A percentile compares a stretch with the other conserved stretches of the same genome.
phyloP scores from a whole-genome alignment of 345 rosid genomes.

The Gynandropsis gynandra region DNA sequence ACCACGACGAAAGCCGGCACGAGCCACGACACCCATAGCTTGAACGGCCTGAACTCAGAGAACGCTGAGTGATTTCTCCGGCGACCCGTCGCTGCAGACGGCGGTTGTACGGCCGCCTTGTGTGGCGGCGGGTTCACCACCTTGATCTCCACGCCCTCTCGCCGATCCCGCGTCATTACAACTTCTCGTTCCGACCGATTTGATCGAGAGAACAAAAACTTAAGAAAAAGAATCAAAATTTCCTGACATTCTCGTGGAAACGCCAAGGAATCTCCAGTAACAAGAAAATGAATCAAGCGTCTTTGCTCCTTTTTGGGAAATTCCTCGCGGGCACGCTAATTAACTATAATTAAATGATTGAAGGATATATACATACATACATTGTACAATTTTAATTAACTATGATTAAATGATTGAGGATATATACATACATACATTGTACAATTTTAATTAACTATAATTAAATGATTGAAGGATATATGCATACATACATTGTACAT shows the following conservation, averaged over 20 bases:
- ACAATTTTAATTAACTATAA: conserved; percentile 24
- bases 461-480: not conserved
- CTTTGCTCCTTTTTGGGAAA: conserved; percentile 25
- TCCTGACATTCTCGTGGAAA: conserved; percentile 25
- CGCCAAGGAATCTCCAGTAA: conserved; percentile 7
- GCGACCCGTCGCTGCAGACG: conserved; percentile 10
- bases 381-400: too few species aligned
- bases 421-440: too few species aligned
- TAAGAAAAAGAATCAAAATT: conserved; percentile 16
- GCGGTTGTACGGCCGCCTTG: conserved; percentile 11
- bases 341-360: conserved; percentile 3
- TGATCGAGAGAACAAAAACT: not conserved
- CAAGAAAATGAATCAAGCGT: conserved; percentile 27
- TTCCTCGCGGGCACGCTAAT: conserved; percentile 27
- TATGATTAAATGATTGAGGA: not conserved
- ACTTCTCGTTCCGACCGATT: not conserved
- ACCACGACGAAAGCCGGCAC: conserved; percentile 72
- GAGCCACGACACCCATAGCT: conserved; percentile 90
- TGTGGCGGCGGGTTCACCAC: conserved; percentile 34
- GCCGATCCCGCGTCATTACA: conserved; percentile 32
- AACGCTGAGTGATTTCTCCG: conserved; percentile 15
- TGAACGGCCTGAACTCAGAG: conserved; percentile 42
- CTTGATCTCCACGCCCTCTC: conserved; percentile 39
- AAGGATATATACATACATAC: too few species aligned
- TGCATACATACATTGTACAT: too few species aligned